Percentiles rank a stretch among this genome's conserved stretches.
Conservation (phyloP, 1,284 basidiomycete genomes). For the Lentinula novae-zelandiae region DNA sequence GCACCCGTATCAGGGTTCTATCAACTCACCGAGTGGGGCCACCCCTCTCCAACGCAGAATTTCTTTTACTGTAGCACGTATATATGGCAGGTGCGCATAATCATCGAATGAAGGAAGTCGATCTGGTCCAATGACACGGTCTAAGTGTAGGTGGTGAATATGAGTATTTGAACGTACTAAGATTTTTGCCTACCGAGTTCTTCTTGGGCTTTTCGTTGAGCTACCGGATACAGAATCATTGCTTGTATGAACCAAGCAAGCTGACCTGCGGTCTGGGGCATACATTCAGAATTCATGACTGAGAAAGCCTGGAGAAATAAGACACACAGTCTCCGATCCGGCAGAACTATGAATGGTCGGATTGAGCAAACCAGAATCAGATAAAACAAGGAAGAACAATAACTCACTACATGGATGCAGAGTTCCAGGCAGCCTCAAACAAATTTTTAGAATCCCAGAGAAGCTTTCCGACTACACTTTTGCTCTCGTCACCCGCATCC, state of each 20-base stretch:
- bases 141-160: neutral
- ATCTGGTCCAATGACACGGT: neutral
- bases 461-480: slow-evolving; percentile 6
- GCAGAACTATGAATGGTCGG: neutral
- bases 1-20: neutral
- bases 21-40: slow-evolving; percentile 11
- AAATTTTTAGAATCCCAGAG: neutral
- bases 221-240: slow-evolving; percentile 18
- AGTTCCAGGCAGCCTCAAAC: neutral
- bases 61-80: slow-evolving; percentile 8
- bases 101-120: slow-evolving; percentile 3
- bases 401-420: neutral
- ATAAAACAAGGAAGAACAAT: too few relatives aligned
- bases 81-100: slow-evolving; percentile 1
- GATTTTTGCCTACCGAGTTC: slow-evolving; percentile 18
- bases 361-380: neutral
- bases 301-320: neutral
- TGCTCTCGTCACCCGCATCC: neutral
- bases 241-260: slow-evolving; percentile 17
- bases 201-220: slow-evolving; percentile 15
- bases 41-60: slow-evolving; percentile 14
- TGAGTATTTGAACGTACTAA: slow-evolving; percentile 10
- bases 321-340: neutral
- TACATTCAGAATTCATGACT: neutral
- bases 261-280: neutral